Base-by-base conservation (phyloP, 495 filamentous ascomycete genomes). In the Trypethelium eluteriae region DNA sequence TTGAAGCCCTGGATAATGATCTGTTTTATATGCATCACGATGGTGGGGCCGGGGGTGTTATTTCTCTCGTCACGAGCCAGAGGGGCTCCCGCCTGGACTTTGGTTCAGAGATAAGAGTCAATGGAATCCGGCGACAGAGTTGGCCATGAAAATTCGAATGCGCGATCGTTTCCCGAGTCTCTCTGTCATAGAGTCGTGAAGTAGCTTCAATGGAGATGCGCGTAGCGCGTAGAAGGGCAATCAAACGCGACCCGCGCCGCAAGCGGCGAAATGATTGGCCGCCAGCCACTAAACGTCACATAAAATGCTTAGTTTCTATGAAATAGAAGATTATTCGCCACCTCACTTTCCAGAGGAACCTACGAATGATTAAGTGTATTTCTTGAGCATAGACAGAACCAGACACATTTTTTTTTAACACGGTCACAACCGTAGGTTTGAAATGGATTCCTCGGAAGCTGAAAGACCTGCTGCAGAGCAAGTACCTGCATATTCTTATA, bases 1-100 rank as follows among this genome's bases (percentile, higher is more conserved):
- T 98, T 98, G 81, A 99, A 99, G 84, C 94, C 94, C 74, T 99
- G 94, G 74, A 99, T 98, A 78, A 97, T 99, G 74, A 99, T 96
- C 81, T 99, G 94, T 78, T 98, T 98, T 84, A 99, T 97, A 80
- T 95, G 92, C 92, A 98, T 96, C 41, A 32, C 32, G 53, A 3
- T 6, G 5, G n/a, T 25, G 25, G 25, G 25, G 25, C 25, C 25
- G 25, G 25, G 25, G 1, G 25, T 25, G 1, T 25, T 25, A 25
- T 25, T 25, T 25, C 0, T 25, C 25, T 25, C 25, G 25, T 25
- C 25, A 1, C 25, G 25, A 25, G 25, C 25, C 1, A 25, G 25
- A 25, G 25, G 25, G 25, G 25, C 25, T 25, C 25, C 25, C 25
- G 25, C 25, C 25, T 25, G 1, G 25, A 25, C 25, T 25, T 25